A percentile compares a stretch with the other conserved stretches of the same genome.
phyloP scores from a whole-genome alignment of 73 alveolate genomes.

The Paramecium primaurelia region DNA sequence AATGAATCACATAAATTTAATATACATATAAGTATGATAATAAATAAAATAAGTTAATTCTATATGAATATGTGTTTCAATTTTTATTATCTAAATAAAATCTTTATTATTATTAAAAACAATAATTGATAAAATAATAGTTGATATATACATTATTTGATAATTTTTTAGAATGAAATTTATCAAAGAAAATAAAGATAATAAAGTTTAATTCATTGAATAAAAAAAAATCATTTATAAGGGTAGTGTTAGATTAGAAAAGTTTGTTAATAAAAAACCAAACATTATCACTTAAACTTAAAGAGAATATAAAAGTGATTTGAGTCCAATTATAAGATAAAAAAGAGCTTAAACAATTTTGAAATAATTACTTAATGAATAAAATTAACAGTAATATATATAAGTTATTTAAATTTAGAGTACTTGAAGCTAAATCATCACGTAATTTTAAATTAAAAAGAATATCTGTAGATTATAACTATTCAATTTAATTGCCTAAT shows the following conservation, averaged over 20 bases:
- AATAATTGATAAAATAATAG: not conserved
- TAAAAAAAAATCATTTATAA: not conserved
- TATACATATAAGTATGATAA: not conserved
- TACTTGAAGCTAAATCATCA: not conserved
- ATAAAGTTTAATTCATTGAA: constrained; percentile 8
- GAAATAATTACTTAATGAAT: not conserved
- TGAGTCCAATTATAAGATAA: not conserved
- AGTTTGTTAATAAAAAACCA: not conserved
- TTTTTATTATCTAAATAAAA: not conserved
- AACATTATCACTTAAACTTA: not conserved
- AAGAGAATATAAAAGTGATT: not conserved
- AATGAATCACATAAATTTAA: not conserved
- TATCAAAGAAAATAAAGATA: constrained; percentile 13
- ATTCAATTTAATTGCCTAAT: not conserved
- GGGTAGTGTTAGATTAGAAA: not conserved
- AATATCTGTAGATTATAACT: not conserved
- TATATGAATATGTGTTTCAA: not conserved
- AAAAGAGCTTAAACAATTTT: not conserved
- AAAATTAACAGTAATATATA: not conserved
- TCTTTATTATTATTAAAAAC: not conserved
- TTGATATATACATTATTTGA: not conserved
- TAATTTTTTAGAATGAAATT: not conserved
- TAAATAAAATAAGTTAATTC: not conserved
- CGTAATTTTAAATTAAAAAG: not conserved
- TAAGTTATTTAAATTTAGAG: not conserved